Conservation (phyloP, 805 yeast genomes). For the Wickerhamiella shivajii region DNA sequence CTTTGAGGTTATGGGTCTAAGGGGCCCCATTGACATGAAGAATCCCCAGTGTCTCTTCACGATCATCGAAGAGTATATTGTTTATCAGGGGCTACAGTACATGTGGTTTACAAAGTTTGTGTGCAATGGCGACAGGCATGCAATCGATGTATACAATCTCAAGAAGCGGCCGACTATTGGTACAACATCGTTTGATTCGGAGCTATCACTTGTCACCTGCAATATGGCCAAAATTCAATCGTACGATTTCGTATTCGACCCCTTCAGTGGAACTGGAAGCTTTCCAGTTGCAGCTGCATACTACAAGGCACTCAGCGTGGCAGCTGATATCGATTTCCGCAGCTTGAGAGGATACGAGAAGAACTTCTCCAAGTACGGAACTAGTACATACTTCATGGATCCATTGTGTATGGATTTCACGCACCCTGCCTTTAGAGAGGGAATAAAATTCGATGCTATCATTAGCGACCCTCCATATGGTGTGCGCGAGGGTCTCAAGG, state of each 20-base stretch:
- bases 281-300: slow-evolving; percentile 78
- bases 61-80: slow-evolving; percentile 56
- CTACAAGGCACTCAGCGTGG: slow-evolving; percentile 66
- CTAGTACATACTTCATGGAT: slow-evolving; percentile 47
- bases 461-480: slow-evolving; percentile 98
- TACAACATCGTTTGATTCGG: slow-evolving; percentile 94
- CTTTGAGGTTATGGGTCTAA: slow-evolving; percentile 52
- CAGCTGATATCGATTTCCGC: slow-evolving; percentile 85
- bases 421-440: slow-evolving; percentile 59
- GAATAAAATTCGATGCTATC: slow-evolving; percentile 57
- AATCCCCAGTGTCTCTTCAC: slow-evolving; percentile 58
- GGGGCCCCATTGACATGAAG: slow-evolving; percentile 69
- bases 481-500: slow-evolving; percentile 87
- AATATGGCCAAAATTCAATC: slow-evolving; percentile 64
- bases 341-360: slow-evolving; percentile 53
- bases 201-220: slow-evolving; percentile 71
- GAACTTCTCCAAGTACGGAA: slow-evolving; percentile 65
- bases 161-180: slow-evolving; percentile 79
- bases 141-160: slow-evolving; percentile 66
- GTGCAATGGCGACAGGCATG: slow-evolving; percentile 46
- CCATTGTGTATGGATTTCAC: slow-evolving; percentile 89
- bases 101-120: slow-evolving; percentile 69
- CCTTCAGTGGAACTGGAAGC: slow-evolving; percentile 94
- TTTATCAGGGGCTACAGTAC: slow-evolving; percentile 17
- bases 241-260: slow-evolving; percentile 69